Conservation (phyloP, 768 basidiomycete genomes). For the Boletus speciosus region DNA sequence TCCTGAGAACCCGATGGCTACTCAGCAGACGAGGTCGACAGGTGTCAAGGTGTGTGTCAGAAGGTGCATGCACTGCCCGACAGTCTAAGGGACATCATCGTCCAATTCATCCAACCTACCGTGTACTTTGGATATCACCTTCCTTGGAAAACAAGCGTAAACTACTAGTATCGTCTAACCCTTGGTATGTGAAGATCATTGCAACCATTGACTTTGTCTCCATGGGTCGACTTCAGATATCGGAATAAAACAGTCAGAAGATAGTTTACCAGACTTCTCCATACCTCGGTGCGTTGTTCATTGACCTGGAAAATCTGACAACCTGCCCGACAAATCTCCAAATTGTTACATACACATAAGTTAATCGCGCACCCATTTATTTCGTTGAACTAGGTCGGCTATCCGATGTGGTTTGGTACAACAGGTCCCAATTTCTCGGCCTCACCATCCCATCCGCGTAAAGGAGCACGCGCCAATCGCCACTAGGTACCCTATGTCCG, state of each 20-base stretch:
- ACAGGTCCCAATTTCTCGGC: neutral
- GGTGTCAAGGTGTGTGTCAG: conserved; percentile 9
- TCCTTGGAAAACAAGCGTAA: neutral
- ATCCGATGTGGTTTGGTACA: neutral
- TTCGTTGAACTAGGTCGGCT: neutral
- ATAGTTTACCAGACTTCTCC: neutral
- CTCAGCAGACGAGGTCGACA: conserved; percentile 1
- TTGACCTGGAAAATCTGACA: neutral
- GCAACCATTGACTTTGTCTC: neutral
- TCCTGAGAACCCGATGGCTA: neutral
- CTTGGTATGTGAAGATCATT: neutral
- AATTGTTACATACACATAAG: neutral
- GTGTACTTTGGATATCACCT: neutral
- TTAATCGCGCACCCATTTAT: neutral
- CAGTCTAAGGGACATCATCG: neutral
- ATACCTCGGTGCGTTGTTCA: neutral
- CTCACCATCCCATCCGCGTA: neutral
- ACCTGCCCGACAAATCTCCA: neutral
- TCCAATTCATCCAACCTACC: neutral
- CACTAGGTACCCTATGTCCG: too few species aligned
- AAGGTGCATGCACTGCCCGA: neutral
- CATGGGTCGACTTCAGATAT: neutral
- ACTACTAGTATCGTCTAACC: neutral
- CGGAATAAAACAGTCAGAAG: neutral
- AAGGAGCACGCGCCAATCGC: too few species aligned